phyloP scores from a whole-genome alignment of 2,329 filamentous ascomycete genomes.

The Alternaria conjuncta region DNA sequence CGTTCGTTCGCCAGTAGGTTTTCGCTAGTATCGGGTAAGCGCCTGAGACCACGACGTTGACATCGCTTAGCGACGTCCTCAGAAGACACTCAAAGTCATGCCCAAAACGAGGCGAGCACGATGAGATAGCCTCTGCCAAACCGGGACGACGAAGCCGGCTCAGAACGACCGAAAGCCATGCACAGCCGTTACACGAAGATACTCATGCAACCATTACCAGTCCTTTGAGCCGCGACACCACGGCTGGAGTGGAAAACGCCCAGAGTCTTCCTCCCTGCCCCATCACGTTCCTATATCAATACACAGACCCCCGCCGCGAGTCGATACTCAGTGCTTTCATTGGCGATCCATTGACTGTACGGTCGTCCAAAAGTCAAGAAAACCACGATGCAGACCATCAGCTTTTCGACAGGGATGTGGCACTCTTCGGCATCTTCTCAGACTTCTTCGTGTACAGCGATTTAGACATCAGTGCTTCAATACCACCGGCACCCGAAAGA shows the following conservation, averaged over 20 bases:
- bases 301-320: constrained; percentile 17
- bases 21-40: background rate
- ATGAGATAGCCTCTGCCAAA: background rate
- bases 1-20: background rate
- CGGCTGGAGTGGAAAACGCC: background rate
- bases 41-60: background rate
- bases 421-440: constrained; percentile 7
- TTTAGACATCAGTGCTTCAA: background rate
- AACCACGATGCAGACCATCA: background rate
- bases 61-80: background rate
- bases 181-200: background rate
- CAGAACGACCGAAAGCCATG: background rate
- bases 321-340: constrained; percentile 13
- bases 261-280: background rate
- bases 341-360: background rate
- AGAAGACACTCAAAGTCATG: constrained; percentile 8
- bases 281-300: constrained; percentile 16
- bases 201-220: background rate
- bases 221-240: background rate
- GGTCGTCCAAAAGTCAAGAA: background rate
- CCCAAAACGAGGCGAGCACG: background rate
- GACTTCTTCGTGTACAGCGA: constrained; percentile 1
- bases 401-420: background rate
- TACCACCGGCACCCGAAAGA: background rate
- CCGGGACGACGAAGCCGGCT: background rate